Evolutionary conservation across 306 rosid species (phyloP).

Genomic region (Biancaea sappan): DNA sequence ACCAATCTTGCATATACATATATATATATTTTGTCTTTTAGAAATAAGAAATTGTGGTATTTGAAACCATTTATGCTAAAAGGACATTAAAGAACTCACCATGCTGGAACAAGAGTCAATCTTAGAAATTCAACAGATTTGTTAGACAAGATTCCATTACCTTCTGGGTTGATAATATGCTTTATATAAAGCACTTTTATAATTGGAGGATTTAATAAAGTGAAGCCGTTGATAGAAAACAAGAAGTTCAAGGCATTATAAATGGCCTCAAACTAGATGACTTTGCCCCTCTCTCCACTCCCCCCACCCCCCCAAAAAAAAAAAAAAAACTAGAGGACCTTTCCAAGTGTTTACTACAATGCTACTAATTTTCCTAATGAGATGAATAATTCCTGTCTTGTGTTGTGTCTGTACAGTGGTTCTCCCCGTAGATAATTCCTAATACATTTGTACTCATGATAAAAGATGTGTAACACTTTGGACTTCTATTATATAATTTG

Average conservation of each 20-base stretch:
- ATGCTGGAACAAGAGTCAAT: not conserved
- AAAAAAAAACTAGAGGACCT: not conserved
- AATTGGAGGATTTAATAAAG: not conserved
- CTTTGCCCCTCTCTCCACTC: no score
- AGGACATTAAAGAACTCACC: not conserved
- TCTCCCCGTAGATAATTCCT: not conserved
- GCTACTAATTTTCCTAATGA: constrained; percentile 13
- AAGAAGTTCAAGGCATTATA: not conserved
- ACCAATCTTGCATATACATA: no score
- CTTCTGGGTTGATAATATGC: not conserved
- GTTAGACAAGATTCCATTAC: not conserved
- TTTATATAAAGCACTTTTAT: not conserved
- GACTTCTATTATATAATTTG: not conserved
- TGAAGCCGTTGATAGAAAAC: not conserved
- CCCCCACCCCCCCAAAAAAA: no score
- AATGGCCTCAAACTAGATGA: not conserved
- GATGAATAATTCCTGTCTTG: constrained; percentile 1
- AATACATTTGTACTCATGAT: constrained; percentile 9
- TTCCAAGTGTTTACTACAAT: constrained; percentile 2
- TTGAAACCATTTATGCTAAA: not conserved
- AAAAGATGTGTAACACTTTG: constrained; percentile 15
- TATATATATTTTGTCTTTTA: not conserved
- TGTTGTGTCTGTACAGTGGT: not conserved
- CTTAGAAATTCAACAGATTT: not conserved
- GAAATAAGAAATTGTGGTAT: not conserved